A percentile compares a stretch with the other conserved stretches of the same genome.
These are phyloP conservation scores for Tilletiopsis washingtonensis DNA, from an alignment of 1,284 basidiomycete species.

Conservation along the genomic window DNA sequence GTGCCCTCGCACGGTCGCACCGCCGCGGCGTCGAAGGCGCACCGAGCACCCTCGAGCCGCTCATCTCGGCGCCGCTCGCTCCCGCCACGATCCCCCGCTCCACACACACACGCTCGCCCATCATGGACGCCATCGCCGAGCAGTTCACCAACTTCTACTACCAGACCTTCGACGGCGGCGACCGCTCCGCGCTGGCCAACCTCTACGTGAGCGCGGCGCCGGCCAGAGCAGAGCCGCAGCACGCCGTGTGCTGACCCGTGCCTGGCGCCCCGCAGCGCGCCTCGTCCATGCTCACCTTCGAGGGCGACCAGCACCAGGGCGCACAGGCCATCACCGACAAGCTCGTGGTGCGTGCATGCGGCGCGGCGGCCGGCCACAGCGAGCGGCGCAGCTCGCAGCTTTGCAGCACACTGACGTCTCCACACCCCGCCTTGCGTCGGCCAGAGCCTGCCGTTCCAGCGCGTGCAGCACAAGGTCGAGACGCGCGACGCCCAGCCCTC, in stretches of 20 bases:
- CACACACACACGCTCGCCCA: slow-evolving; percentile 4
- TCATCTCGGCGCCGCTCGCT: too few relatives aligned
- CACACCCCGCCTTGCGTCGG: neutral
- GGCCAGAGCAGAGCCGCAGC: neutral
- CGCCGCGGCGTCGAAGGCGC: too few relatives aligned
- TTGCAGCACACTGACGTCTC: neutral
- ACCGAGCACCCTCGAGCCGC: too few relatives aligned
- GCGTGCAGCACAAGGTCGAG: slow-evolving; percentile 72
- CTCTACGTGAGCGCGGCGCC: slow-evolving; percentile 64
- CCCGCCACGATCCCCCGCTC: neutral
- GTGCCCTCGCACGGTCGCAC: too few relatives aligned
- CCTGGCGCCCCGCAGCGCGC: slow-evolving; percentile 56
- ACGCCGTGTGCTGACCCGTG: neutral
- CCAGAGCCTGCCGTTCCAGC: slow-evolving; percentile 70
- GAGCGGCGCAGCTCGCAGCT: neutral
- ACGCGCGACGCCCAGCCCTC: slow-evolving; percentile 88
- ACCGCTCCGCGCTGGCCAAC: slow-evolving; percentile 54
- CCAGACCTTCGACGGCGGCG: slow-evolving; percentile 59
- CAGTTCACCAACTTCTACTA: slow-evolving; percentile 47
- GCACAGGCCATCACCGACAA: slow-evolving; percentile 64
- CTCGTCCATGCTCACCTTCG: slow-evolving; percentile 82
- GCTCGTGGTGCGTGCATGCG: slow-evolving; percentile 57
- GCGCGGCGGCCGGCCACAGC: too few relatives aligned
- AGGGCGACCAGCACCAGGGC: slow-evolving; percentile 63
- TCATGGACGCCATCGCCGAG: slow-evolving; percentile 41